Evolutionary conservation across 2,329 filamentous ascomycete species (phyloP).

Genomic region (Fusarium oxysporum): DNA sequence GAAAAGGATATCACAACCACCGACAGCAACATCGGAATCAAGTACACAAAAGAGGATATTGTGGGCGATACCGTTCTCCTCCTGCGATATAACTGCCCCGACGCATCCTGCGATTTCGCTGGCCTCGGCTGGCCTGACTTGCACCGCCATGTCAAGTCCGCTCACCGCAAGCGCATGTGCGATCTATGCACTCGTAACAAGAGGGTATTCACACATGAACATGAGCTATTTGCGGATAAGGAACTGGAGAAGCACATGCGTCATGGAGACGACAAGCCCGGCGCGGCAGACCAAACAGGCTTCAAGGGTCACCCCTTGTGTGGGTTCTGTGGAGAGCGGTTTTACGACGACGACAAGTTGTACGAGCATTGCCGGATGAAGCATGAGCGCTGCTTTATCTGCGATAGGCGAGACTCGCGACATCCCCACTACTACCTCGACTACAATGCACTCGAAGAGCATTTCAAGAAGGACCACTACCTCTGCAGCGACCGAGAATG

Average conservation of each 20-base stretch:
- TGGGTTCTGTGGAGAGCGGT: constrained; percentile 89
- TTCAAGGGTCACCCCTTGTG: constrained; percentile 97
- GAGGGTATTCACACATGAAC: constrained; percentile 98
- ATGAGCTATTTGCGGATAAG: constrained; percentile 86
- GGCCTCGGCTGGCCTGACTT: constrained; percentile 73
- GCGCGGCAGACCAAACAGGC: constrained; percentile 90
- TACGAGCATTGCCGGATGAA: constrained; percentile 93
- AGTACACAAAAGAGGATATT: constrained; percentile 89
- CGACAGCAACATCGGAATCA: constrained; percentile 90
- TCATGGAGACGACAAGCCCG: constrained; percentile 89
- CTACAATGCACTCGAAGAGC: constrained; percentile 85
- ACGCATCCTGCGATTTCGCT: constrained; percentile 81
- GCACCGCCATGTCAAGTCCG: constrained; percentile 81
- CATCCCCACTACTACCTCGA: constrained; percentile 92
- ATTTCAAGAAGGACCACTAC: constrained; percentile 90
- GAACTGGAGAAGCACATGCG: constrained; percentile 90
- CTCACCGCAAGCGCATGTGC: constrained; percentile 90
- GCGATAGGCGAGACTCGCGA: constrained; percentile 76
- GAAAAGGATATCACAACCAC: constrained; percentile 78
- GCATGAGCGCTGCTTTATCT: constrained; percentile 95
- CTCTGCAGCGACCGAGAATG: constrained; percentile 88
- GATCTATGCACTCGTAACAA: constrained; percentile 93
- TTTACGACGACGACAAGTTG: constrained; percentile 96
- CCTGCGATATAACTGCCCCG: constrained; percentile 94
- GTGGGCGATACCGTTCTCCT: constrained; percentile 90